A percentile compares a stretch with the other conserved stretches of the same genome.
Conservation (phyloP, 345 rosid genomes). For the Limnanthes douglasii region DNA sequence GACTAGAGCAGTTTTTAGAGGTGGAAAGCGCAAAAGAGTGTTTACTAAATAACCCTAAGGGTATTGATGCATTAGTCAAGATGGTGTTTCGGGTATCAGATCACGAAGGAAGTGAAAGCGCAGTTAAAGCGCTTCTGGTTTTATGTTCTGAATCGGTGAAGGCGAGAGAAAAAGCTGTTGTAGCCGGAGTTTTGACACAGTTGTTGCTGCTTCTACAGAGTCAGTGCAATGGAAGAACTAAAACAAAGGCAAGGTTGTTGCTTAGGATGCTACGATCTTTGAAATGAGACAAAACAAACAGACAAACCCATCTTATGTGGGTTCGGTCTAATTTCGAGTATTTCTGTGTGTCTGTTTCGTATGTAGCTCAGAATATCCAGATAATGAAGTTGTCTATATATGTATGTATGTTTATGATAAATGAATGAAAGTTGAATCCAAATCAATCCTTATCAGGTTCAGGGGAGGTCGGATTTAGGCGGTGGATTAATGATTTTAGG, state of each 20-base stretch:
- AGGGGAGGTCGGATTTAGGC: too few species aligned
- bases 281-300: too few species aligned
- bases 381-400: too few species aligned
- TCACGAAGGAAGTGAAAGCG: conserved; percentile 45
- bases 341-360: too few species aligned
- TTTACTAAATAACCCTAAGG: conserved; percentile 16
- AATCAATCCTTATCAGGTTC: too few species aligned
- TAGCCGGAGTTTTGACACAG: conserved; percentile 29
- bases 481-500: too few species aligned
- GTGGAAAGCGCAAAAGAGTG: conserved; percentile 19
- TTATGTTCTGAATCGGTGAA: conserved; percentile 25
- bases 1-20: conserved; percentile 23
- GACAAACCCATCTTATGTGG: too few species aligned
- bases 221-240: conserved; percentile 37
- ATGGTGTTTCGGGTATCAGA: conserved; percentile 52
- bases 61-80: conserved; percentile 22
- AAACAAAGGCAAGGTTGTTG: conserved; percentile 30
- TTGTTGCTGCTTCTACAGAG: conserved; percentile 43
- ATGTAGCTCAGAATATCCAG: too few species aligned
- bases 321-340: too few species aligned
- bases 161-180: conserved; percentile 37
- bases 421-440: too few species aligned
- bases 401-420: too few species aligned
- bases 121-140: conserved; percentile 20
- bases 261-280: conserved; percentile 39